Base-by-base conservation (phyloP, 139 green algal genomes). In the Pleodorina starrii region DNA sequence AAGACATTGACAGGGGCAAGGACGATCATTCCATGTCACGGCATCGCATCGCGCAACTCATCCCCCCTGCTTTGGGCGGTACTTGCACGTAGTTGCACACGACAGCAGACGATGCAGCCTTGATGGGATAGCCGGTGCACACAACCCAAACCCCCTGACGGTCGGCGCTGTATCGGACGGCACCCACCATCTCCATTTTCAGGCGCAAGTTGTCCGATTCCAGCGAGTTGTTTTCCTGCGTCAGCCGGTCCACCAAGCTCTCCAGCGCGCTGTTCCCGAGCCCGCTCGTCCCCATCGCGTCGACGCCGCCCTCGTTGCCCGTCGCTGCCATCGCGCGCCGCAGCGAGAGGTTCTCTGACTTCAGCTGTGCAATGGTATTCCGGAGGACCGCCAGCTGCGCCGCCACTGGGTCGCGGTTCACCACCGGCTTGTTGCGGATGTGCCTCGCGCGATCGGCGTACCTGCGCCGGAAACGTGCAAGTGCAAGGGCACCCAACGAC, bases 351-450 rank as follows among this genome's bases (percentile, higher is more conserved):
- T 93, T 93, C 79, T 98, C 96, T 10, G 94, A 91, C 5, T 91
- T 85, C 4, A 93, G 91, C 21, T 90, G 80, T 2, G 93, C 94
- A 10, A 98, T 86, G 89, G 98, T 95, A 82, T 96, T 93, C 19
- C 97, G 91, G 71, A 99, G 93, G n/a, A 93, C 83, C 19, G 95
- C 90, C 3, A 98, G 88, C 90, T 97, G 94, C 32, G 95, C 95
- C 12, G 95, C 95, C 40, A 95, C 89, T 5, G 96, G 97, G 93
- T 99, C 97, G 5, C 96, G 85, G 87, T 99, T 99, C 27, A 99
- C 96, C 19, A 96, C 94, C 27, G 97, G 97, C 92, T 98, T 99
- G 94, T 99, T 99, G 74, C 95, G 94, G 92, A 99, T 99, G 91
- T 97, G 95, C 46, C 96, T 92, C 2, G 97, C 97, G 0, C 96